Evolutionary conservation across 2,329 filamentous ascomycete species (phyloP).

Genomic region (Xylariaceae sp.): DNA sequence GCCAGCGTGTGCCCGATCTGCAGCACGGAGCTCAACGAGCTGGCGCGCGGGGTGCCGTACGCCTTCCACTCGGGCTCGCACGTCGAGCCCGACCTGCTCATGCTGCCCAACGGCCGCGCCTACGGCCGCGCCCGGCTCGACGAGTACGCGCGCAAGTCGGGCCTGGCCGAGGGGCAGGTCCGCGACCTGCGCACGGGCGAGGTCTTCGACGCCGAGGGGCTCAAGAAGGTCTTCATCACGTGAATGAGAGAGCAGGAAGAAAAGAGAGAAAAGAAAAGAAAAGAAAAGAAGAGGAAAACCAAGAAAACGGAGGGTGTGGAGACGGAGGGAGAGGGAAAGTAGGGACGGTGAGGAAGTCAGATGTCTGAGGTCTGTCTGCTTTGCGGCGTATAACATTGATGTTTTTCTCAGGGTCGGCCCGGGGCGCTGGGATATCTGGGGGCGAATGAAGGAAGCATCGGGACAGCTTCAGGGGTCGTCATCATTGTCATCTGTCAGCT

Average conservation of each 20-base stretch:
- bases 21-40: slow-evolving; percentile 86
- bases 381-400: too few species aligned
- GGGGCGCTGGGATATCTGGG: too few species aligned
- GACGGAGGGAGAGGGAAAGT: too few species aligned
- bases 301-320: too few species aligned
- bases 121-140: slow-evolving; percentile 71
- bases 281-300: neutral
- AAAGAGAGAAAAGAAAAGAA: neutral
- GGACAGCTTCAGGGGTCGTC: too few species aligned
- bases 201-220: slow-evolving; percentile 49
- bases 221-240: slow-evolving; percentile 89
- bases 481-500: too few species aligned
- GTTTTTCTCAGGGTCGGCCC: too few species aligned
- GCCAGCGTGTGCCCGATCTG: slow-evolving; percentile 84
- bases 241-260: slow-evolving; percentile 9
- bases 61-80: slow-evolving; percentile 92
- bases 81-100: slow-evolving; percentile 77
- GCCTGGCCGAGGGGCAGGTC: slow-evolving; percentile 56
- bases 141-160: slow-evolving; percentile 72
- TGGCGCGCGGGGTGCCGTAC: slow-evolving; percentile 84
- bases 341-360: too few species aligned
- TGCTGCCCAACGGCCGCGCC: slow-evolving; percentile 80
- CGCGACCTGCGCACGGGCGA: slow-evolving; percentile 74
- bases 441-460: too few species aligned
- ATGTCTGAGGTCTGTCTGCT: too few species aligned